Evolutionary conservation across 2,329 filamentous ascomycete genomes (phyloP).

Genomic region (Aspergillaceae sp.): DNA sequence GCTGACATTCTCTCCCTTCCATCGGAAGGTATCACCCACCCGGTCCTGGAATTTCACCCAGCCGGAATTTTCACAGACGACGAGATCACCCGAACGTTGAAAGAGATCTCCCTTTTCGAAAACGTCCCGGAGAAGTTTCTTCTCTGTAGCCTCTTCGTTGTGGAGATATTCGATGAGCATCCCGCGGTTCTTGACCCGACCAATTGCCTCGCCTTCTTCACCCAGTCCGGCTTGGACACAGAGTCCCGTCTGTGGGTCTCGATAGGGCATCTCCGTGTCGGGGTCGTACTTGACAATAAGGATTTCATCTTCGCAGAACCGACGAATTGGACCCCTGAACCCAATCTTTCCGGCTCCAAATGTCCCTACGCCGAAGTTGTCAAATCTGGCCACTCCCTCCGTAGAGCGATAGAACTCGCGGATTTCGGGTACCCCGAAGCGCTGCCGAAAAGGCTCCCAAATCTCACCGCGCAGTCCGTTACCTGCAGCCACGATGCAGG

Average conservation of each 20-base stretch:
- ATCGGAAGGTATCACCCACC: slow-evolving; percentile 32
- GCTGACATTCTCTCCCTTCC: slow-evolving; percentile 41
- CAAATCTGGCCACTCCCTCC: slow-evolving; percentile 39
- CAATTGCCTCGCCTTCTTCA: slow-evolving; percentile 40
- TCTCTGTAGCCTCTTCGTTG: slow-evolving; percentile 36
- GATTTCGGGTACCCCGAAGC: slow-evolving; percentile 39
- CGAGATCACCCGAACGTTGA: slow-evolving; percentile 39
- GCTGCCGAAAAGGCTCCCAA: slow-evolving; percentile 39
- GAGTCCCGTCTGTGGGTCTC: slow-evolving; percentile 39
- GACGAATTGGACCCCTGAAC: slow-evolving; percentile 34
- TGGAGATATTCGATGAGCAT: slow-evolving; percentile 36
- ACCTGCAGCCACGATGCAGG: slow-evolving; percentile 38
- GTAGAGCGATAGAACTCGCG: slow-evolving; percentile 43
- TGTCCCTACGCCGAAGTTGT: slow-evolving; percentile 35
- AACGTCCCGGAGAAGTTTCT: slow-evolving; percentile 37
- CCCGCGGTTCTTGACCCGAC: slow-evolving; percentile 32
- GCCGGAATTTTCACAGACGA: slow-evolving; percentile 33
- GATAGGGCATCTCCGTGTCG: slow-evolving; percentile 33
- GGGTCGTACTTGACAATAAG: slow-evolving; percentile 37
- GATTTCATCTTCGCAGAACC: slow-evolving; percentile 34
- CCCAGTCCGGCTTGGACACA: slow-evolving; percentile 29
- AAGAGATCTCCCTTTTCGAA: slow-evolving; percentile 40
- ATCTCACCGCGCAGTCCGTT: slow-evolving; percentile 43
- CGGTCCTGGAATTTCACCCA: slow-evolving; percentile 41
- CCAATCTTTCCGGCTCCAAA: slow-evolving; percentile 39